Conservation (phyloP, 129 eudicot genomes). For the Solidago caesia region DNA sequence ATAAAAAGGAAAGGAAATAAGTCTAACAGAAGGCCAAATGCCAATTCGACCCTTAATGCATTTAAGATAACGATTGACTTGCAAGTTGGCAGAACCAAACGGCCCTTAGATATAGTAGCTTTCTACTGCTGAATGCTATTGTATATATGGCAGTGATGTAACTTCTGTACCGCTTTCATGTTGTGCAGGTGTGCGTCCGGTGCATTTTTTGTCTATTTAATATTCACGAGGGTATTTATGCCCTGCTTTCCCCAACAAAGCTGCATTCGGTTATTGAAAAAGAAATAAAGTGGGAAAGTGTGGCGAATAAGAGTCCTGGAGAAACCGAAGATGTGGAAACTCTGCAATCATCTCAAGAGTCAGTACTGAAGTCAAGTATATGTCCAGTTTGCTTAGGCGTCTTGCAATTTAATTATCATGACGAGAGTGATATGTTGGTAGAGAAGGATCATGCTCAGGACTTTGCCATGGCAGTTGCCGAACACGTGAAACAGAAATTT, state of each 20-base stretch:
- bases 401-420: slow-evolving; percentile 58
- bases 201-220: slow-evolving; percentile 71
- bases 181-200: slow-evolving; percentile 61
- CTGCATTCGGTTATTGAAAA: slow-evolving; percentile 37
- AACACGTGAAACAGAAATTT: slow-evolving; percentile 48
- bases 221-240: slow-evolving; percentile 39
- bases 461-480: slow-evolving; percentile 54
- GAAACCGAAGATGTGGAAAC: slow-evolving; percentile 22
- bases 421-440: slow-evolving; percentile 40
- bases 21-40: too few relatives aligned
- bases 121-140: neutral
- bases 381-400: slow-evolving; percentile 79
- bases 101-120: too few relatives aligned
- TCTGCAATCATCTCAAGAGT: slow-evolving; percentile 25
- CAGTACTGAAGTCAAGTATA: slow-evolving; percentile 29
- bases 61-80: too few relatives aligned
- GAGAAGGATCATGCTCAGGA: slow-evolving; percentile 49
- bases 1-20: too few relatives aligned
- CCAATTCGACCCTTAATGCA: too few relatives aligned
- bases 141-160: slow-evolving; percentile 15
- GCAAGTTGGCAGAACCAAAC: too few relatives aligned
- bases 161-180: neutral
- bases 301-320: slow-evolving; percentile 19
- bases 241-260: slow-evolving; percentile 37
- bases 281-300: slow-evolving; percentile 28